Evolutionary conservation across 495 filamentous ascomycete genomes (phyloP).

Genomic region (Penicillium macrosclerotiorum): DNA sequence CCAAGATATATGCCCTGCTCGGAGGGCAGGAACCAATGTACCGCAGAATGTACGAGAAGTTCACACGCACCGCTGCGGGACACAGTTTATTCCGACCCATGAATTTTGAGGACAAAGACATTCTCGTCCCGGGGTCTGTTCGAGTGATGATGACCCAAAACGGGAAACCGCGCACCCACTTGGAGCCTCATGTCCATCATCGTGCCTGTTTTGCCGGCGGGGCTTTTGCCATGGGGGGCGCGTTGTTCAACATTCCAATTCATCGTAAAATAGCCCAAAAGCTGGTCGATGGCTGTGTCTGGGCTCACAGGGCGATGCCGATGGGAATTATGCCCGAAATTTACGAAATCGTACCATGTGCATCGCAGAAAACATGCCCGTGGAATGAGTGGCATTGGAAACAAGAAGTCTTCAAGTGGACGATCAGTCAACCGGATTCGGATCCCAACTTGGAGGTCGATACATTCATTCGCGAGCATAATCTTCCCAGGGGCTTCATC

Average conservation of each 20-base stretch:
- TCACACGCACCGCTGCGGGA: conserved; percentile 29
- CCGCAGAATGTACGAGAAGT: conserved; percentile 38
- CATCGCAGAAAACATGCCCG: conserved; percentile 28
- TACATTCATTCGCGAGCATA: conserved; percentile 25
- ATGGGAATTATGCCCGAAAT: conserved; percentile 48
- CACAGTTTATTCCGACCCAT: conserved; percentile 48
- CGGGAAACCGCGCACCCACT: conserved; percentile 13
- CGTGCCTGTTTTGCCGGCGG: conserved; percentile 83
- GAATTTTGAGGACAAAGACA: conserved; percentile 31
- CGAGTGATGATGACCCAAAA: conserved; percentile 12
- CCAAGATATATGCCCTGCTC: conserved; percentile 33
- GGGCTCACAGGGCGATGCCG: conserved; percentile 58
- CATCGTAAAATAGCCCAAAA: conserved; percentile 70
- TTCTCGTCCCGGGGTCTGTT: conserved; percentile 39
- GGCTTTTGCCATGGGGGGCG: conserved; percentile 77
- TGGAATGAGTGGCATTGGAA: conserved; percentile 40
- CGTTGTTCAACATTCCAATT: conserved; percentile 61
- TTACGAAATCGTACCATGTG: conserved; percentile 34
- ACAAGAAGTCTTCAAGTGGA: conserved; percentile 23
- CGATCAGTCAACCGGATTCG: conserved; percentile 6
- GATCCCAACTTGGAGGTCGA: conserved; percentile 10
- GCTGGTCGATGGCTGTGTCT: conserved; percentile 80
- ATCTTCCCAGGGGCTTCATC: conserved; percentile 36
- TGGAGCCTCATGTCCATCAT: conserved; percentile 50
- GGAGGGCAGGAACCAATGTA: conserved; percentile 37